These are phyloP conservation scores for Batkoa obscura DNA, from an alignment of 371 early-diverging fungal genomes.

Conservation along the genomic window DNA sequence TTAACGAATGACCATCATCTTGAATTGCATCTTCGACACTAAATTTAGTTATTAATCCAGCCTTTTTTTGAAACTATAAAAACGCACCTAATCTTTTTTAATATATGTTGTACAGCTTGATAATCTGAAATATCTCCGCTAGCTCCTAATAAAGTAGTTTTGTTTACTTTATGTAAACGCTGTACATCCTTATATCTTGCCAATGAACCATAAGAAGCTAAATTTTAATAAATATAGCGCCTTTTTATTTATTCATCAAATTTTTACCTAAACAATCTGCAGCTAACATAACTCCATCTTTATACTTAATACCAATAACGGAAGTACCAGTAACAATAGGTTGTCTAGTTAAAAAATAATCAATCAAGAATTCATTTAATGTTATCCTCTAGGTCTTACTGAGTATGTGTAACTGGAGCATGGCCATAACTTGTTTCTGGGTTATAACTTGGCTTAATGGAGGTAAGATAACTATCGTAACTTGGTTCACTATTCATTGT, in stretches of 20 bases:
- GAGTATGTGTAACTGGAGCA: slow-evolving; percentile 6
- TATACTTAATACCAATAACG: slow-evolving; percentile 85
- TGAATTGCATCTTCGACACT: slow-evolving; percentile 71
- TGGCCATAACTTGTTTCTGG: neutral
- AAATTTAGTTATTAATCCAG: slow-evolving; percentile 2
- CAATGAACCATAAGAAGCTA: slow-evolving; percentile 91
- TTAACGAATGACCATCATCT: slow-evolving; percentile 78
- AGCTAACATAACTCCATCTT: slow-evolving; percentile 94
- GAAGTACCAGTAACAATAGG: slow-evolving; percentile 96
- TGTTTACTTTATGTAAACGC: slow-evolving; percentile 63
- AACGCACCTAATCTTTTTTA: slow-evolving; percentile 63
- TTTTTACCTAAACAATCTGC: slow-evolving; percentile 76
- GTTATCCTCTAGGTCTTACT: slow-evolving; percentile 1
- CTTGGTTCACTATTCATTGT: neutral
- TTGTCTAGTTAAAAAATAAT: slow-evolving; percentile 20
- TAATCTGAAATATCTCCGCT: slow-evolving; percentile 93
- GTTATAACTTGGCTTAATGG: slow-evolving; percentile 3
- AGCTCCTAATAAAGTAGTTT: slow-evolving; percentile 71
- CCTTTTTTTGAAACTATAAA: neutral
- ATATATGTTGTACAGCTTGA: slow-evolving; percentile 69
- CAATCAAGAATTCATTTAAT: neutral
- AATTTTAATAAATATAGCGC: neutral
- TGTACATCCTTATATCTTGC: slow-evolving; percentile 87
- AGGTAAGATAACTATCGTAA: neutral
- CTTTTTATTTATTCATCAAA: neutral